Conservation (phyloP, 192 early-diverging fungal genomes). For the Mortierella antarctica region DNA sequence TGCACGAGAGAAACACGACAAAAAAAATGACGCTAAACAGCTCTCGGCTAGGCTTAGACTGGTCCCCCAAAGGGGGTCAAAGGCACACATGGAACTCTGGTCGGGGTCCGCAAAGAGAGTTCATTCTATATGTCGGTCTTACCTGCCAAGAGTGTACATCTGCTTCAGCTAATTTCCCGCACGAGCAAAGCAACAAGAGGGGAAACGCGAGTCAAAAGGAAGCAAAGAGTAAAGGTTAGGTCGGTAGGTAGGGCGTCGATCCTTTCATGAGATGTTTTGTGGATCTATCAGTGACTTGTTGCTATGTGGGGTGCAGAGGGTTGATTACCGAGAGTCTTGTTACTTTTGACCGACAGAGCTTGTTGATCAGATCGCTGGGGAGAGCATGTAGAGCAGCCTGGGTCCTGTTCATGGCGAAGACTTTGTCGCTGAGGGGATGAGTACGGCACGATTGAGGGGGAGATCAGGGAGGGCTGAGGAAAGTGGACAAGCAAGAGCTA, state of each 20-base stretch:
- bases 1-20: too few species aligned
- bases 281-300: background rate
- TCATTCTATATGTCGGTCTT: background rate
- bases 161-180: conserved; percentile 33
- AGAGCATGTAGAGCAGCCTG: conserved; percentile 41
- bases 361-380: conserved; percentile 41
- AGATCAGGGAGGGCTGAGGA: background rate
- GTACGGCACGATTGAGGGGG: background rate
- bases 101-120: background rate
- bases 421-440: background rate
- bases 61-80: background rate
- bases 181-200: background rate
- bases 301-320: background rate
- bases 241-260: too few species aligned
- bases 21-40: background rate
- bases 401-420: conserved; percentile 32
- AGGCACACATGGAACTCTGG: background rate
- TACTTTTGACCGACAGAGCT: conserved; percentile 44
- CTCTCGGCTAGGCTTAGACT: background rate
- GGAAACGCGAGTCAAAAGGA: background rate
- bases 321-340: conserved; percentile 44
- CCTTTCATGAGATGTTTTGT: background rate
- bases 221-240: too few species aligned
- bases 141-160: conserved; percentile 53
- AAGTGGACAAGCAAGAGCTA: background rate